These are phyloP conservation scores for Cyphellophora europaea DNA, from an alignment of 2,329 filamentous ascomycete species.

Conservation along the genomic window DNA sequence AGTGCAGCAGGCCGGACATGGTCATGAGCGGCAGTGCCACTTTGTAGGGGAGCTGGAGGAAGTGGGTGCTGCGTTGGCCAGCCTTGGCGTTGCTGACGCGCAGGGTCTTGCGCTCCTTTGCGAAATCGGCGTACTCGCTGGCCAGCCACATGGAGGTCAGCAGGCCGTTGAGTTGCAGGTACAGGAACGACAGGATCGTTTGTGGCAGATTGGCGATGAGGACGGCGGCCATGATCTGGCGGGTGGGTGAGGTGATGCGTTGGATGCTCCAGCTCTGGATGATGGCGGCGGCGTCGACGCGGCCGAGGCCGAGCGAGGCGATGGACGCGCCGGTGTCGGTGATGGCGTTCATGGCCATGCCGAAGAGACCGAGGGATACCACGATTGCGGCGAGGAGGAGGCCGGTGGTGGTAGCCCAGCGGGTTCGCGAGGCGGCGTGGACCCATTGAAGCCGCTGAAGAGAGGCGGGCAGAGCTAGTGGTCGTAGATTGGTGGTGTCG, in stretches of 20 bases:
- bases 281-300: constrained; percentile 10
- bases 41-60: constrained; percentile 29
- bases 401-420: constrained; percentile 9
- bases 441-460: constrained; percentile 6
- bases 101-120: constrained; percentile 25
- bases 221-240: constrained; percentile 8
- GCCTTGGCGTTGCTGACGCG: constrained; percentile 28
- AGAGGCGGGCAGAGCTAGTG: neutral
- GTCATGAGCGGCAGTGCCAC: constrained; percentile 29
- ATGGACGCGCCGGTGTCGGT: constrained; percentile 3
- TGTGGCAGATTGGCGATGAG: constrained; percentile 28
- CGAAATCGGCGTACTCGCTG: constrained; percentile 39
- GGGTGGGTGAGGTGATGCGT: neutral
- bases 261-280: constrained; percentile 10
- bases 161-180: constrained; percentile 26
- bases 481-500: neutral
- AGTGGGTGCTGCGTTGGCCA: constrained; percentile 30
- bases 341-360: constrained; percentile 4
- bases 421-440: constrained; percentile 8
- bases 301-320: constrained; percentile 14
- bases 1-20: constrained; percentile 27
- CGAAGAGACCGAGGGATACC: constrained; percentile 4
- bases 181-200: constrained; percentile 25
- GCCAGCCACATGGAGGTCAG: constrained; percentile 38
- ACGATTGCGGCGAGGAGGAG: constrained; percentile 6